phyloP scores from a whole-genome alignment of 192 early-diverging fungal species.

The Umbelopsis sp. region DNA sequence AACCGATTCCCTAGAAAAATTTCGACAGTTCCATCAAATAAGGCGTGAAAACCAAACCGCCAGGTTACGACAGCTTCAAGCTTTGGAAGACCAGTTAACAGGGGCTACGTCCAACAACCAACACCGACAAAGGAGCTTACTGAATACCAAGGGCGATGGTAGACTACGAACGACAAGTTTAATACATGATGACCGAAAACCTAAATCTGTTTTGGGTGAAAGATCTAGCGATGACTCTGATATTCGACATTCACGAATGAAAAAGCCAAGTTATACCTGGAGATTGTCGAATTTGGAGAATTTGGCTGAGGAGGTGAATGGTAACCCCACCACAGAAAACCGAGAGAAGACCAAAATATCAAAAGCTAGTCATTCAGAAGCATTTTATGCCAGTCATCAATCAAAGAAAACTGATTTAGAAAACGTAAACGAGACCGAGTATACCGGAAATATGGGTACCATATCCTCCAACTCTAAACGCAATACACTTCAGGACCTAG shows the following conservation, averaged over 20 bases:
- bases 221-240: conserved; percentile 12
- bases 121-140: conserved; percentile 8
- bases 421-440: background rate
- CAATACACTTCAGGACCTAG: conserved; percentile 3
- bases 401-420: background rate
- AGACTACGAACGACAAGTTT: conserved; percentile 14
- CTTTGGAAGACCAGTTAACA: conserved; percentile 11
- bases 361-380: background rate
- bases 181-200: conserved; percentile 5
- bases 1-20: conserved; percentile 3
- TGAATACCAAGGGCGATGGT: background rate
- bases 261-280: background rate
- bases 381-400: background rate
- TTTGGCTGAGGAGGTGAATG: background rate
- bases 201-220: conserved; percentile 3
- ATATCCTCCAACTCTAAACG: background rate
- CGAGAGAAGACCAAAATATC: background rate
- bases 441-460: background rate
- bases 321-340: background rate
- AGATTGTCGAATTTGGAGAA: background rate
- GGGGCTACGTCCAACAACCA: background rate
- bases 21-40: conserved; percentile 7
- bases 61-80: background rate
- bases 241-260: background rate
- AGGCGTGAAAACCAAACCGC: conserved; percentile 9